A percentile compares a stretch with the other conserved stretches of the same genome.
Conservation (phyloP, 1,284 basidiomycete species). For the Pseudozyma hubeiensis region DNA sequence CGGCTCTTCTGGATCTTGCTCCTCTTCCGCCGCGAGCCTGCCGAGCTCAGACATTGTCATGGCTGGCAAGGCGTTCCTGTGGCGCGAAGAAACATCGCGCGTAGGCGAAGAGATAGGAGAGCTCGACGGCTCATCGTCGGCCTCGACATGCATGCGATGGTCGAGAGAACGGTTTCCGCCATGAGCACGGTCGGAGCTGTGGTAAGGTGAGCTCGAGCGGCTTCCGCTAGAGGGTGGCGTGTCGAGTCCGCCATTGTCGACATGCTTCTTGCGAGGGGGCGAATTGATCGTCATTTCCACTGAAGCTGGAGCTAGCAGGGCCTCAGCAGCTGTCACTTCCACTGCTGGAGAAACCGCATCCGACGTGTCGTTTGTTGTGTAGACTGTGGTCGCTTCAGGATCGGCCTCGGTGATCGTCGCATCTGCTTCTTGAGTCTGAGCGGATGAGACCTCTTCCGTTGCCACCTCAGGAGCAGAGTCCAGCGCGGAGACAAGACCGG, state of each 20-base stretch:
- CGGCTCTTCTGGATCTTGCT: background rate
- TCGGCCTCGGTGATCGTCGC: background rate
- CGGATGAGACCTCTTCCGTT: background rate
- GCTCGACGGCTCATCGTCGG: slow-evolving; percentile 45
- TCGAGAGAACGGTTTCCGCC: slow-evolving; percentile 16
- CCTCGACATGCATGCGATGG: slow-evolving; percentile 12
- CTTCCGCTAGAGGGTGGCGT: slow-evolving; percentile 52
- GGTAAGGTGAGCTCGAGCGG: slow-evolving; percentile 44
- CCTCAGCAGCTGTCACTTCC: slow-evolving; percentile 1
- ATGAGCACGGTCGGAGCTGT: slow-evolving; percentile 17
- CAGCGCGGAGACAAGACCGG: background rate
- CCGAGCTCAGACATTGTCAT: slow-evolving; percentile 18
- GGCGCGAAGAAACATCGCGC: slow-evolving; percentile 37
- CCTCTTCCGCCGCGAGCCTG: background rate
- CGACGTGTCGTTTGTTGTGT: background rate
- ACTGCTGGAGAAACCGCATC: background rate
- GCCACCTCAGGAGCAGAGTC: background rate
- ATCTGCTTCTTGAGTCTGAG: background rate
- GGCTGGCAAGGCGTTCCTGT: slow-evolving; percentile 9
- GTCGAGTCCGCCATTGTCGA: slow-evolving; percentile 41
- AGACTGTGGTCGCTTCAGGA: background rate
- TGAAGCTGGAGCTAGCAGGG: slow-evolving; percentile 5
- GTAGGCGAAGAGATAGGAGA: slow-evolving; percentile 52
- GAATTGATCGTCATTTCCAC: slow-evolving; percentile 29
- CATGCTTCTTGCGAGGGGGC: slow-evolving; percentile 41